Percentiles rank a stretch among this genome's conserved stretches.
phyloP scores from a whole-genome alignment of 2,329 filamentous ascomycete genomes.

The Periconia macrospinosa region DNA sequence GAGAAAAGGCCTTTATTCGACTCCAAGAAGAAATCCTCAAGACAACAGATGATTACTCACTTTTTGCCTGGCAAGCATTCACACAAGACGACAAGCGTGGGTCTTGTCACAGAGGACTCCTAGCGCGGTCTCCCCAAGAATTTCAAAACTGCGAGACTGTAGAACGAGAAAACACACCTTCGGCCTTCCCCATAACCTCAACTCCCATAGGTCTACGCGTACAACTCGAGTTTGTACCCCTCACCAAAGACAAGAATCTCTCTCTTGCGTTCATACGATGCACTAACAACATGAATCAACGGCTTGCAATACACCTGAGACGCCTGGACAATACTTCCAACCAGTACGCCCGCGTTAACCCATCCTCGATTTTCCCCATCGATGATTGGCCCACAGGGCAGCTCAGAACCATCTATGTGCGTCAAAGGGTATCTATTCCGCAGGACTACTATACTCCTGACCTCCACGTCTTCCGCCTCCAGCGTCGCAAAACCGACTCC shows the following conservation, averaged over 20 bases:
- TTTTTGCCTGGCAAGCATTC: conserved; percentile 27
- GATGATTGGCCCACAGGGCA: conserved; percentile 31
- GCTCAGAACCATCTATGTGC: conserved; percentile 25
- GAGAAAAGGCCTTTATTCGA: conserved; percentile 28
- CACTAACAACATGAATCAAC: conserved; percentile 22
- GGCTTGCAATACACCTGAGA: conserved; percentile 25
- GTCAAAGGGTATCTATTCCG: conserved; percentile 25
- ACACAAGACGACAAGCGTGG: conserved; percentile 8
- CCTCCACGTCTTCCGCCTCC: conserved; percentile 21
- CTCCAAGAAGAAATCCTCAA: conserved; percentile 33
- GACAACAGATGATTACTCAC: conserved; percentile 28
- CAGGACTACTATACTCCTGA: conserved; percentile 21
- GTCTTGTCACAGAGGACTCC: conserved; percentile 26
- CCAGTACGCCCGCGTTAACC: conserved; percentile 43
- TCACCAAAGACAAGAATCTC: conserved; percentile 13
- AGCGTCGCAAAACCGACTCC: conserved; percentile 18
- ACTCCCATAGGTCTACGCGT: conserved; percentile 26
- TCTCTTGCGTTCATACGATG: conserved; percentile 23
- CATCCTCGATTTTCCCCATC: conserved; percentile 58
- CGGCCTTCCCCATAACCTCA: conserved; percentile 18
- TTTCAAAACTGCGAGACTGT: conserved; percentile 22
- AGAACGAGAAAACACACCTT: conserved; percentile 22
- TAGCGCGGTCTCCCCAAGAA: conserved; percentile 25
- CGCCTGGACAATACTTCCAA: conserved; percentile 17
- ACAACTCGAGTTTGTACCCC: conserved; percentile 19